Percentiles rank a stretch among this genome's conserved stretches.
These are phyloP conservation scores for Phytophthora pisi DNA, from an alignment of 352 stramenopile species.

Conservation along the genomic window DNA sequence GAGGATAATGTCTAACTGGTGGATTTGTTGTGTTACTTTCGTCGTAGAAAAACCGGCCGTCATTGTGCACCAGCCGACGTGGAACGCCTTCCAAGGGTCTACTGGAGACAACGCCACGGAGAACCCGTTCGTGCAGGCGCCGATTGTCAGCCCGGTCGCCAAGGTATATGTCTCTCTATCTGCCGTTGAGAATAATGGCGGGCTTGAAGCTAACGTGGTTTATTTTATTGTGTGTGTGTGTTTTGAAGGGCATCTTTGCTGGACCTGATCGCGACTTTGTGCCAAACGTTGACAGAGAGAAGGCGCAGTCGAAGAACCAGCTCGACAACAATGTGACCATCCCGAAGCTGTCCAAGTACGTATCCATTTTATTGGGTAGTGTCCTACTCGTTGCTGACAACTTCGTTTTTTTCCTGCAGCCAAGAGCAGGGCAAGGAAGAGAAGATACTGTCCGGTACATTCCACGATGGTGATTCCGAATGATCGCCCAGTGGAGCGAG, in stretches of 20 bases:
- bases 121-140: conserved; percentile 58
- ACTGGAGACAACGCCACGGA: conserved; percentile 48
- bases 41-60: conserved; percentile 45
- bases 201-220: not conserved
- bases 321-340: conserved; percentile 47
- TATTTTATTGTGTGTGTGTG: not conserved
- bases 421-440: conserved; percentile 68
- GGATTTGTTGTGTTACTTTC: conserved; percentile 5
- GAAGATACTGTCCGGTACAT: conserved; percentile 66
- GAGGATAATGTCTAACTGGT: not conserved
- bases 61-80: conserved; percentile 50
- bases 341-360: conserved; percentile 49
- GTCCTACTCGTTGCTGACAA: not conserved
- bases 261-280: conserved; percentile 41
- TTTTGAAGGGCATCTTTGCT: conserved; percentile 38
- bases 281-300: conserved; percentile 41
- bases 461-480: conserved; percentile 70
- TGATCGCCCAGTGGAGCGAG: conserved; percentile 20
- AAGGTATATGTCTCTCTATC: conserved; percentile 23
- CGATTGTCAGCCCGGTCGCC: conserved; percentile 36
- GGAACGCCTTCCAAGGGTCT: conserved; percentile 58
- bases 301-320: conserved; percentile 48
- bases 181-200: not conserved
- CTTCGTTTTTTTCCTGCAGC: conserved; percentile 9
- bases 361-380: not conserved